Evolutionary conservation across 2,329 filamentous ascomycete species (phyloP).

Genomic region (Pezicula radicicola): DNA sequence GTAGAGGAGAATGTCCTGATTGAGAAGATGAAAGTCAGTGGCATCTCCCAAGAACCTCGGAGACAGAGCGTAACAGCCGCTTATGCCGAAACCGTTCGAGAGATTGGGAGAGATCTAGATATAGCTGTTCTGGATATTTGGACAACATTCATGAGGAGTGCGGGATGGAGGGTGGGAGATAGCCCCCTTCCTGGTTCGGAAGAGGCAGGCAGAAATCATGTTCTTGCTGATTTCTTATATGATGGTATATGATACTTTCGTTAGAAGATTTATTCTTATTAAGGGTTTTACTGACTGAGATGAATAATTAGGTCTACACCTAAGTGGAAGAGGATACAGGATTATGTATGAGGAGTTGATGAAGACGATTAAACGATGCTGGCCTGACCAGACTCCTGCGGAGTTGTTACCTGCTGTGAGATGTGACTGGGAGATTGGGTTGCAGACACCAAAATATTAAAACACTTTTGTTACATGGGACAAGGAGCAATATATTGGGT

Average conservation of each 20-base stretch:
- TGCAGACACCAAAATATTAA: too few species aligned
- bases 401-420: constrained; percentile 16
- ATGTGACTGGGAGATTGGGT: constrained; percentile 15
- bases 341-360: constrained; percentile 19
- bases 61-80: constrained; percentile 41
- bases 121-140: constrained; percentile 75
- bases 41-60: constrained; percentile 37
- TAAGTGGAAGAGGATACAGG: constrained; percentile 17
- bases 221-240: constrained; percentile 12
- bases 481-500: too few species aligned
- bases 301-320: constrained; percentile 14
- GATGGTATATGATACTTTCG: constrained; percentile 12
- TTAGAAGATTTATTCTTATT: not conserved
- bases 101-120: constrained; percentile 42
- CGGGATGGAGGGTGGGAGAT: constrained; percentile 18
- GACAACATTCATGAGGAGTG: constrained; percentile 72
- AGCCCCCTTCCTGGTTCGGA: constrained; percentile 9
- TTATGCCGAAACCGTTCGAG: constrained; percentile 56
- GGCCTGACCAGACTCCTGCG: constrained; percentile 19
- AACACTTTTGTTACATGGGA: too few species aligned
- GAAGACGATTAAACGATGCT: constrained; percentile 14
- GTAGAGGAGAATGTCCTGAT: constrained; percentile 67
- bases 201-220: constrained; percentile 11
- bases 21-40: constrained; percentile 37
- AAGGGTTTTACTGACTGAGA: not conserved